Conservation (phyloP, 179 eudicot species). For the Silene vulgaris region DNA sequence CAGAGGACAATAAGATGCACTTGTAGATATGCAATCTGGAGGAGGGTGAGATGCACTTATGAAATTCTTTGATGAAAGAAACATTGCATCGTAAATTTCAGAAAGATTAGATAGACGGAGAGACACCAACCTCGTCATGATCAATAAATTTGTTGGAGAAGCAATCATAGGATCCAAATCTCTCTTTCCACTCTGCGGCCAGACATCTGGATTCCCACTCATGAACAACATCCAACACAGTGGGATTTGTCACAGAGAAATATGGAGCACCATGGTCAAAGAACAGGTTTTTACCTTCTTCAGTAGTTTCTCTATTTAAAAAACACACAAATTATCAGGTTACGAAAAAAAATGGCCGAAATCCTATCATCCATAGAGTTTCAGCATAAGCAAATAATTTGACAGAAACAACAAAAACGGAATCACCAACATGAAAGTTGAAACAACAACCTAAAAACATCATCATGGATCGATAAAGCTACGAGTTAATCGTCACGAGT, state of each 20-base stretch:
- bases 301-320: constrained; percentile 52
- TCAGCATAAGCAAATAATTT: background rate
- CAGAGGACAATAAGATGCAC: too few relatives aligned
- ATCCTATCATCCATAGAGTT: background rate
- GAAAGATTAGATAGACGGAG: background rate
- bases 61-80: background rate
- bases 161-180: constrained; percentile 66
- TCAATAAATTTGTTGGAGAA: constrained; percentile 45
- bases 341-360: background rate
- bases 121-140: constrained; percentile 47
- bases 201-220: constrained; percentile 84
- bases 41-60: too few relatives aligned
- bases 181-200: constrained; percentile 83
- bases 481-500: background rate
- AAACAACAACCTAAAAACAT: too few relatives aligned
- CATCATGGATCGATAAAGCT: background rate
- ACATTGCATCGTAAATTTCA: background rate
- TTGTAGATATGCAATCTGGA: too few relatives aligned
- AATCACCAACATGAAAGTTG: constrained; percentile 14
- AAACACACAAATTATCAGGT: background rate
- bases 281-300: constrained; percentile 66
- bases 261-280: constrained; percentile 96
- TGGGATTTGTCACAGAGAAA: constrained; percentile 52
- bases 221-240: constrained; percentile 42
- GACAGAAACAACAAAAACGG: background rate